A percentile compares a stretch with the other conserved stretches of the same genome.
Conservation (phyloP, 352 stramenopile species). For the Phytophthora niederhauseri region DNA sequence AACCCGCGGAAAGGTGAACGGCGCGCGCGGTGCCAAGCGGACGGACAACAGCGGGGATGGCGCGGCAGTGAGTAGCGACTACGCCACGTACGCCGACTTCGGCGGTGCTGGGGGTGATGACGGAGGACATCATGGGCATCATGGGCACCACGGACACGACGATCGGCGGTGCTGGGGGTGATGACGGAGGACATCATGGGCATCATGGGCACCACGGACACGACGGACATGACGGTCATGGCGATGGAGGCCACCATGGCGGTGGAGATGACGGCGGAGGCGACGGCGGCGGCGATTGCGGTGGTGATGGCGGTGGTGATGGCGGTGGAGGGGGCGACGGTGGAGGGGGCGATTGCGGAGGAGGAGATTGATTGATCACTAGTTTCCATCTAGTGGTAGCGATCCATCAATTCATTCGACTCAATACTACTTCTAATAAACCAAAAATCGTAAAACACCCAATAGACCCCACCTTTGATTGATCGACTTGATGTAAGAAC, state of each 20-base stretch:
- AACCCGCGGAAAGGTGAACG: conserved; percentile 3
- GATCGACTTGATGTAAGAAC: too few relatives aligned
- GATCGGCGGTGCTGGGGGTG: conserved; percentile 2
- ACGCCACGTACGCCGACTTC: conserved; percentile 13
- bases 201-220: neutral
- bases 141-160: neutral
- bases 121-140: too few relatives aligned
- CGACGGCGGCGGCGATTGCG: neutral
- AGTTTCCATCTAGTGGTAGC: neutral
- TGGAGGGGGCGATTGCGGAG: neutral
- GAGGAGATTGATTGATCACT: neutral
- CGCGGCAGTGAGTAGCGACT: conserved; percentile 7
- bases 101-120: neutral
- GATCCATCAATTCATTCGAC: too few relatives aligned
- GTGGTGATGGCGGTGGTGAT: conserved; percentile 2
- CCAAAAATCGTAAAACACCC: too few relatives aligned
- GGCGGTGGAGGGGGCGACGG: neutral
- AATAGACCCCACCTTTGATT: too few relatives aligned
- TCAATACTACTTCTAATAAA: too few relatives aligned
- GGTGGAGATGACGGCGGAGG: neutral
- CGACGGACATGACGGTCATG: neutral
- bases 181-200: neutral
- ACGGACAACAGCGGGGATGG: conserved; percentile 1
- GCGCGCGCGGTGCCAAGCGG: neutral
- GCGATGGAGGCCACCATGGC: neutral